These are phyloP conservation scores for Ceratocystis albifundus DNA, from an alignment of 2,329 filamentous ascomycete species.

Conservation along the genomic window DNA sequence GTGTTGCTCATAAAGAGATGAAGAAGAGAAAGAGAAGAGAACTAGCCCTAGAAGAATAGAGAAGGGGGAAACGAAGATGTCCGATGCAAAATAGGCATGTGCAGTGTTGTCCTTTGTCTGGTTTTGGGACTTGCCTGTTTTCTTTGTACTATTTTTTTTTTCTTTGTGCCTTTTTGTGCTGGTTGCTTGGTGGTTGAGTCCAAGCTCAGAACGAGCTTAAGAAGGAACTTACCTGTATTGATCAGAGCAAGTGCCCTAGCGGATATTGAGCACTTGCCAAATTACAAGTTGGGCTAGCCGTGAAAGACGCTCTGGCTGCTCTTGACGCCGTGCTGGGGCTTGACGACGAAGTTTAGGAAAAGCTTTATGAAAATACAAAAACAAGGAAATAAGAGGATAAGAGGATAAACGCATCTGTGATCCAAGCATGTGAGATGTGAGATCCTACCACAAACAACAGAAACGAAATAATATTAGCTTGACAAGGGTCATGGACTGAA, in stretches of 20 bases:
- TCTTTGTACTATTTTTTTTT: slow-evolving; percentile 5
- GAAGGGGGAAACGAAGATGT: not conserved
- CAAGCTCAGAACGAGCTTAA: slow-evolving; percentile 7
- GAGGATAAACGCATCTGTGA: not conserved
- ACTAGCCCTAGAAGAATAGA: not conserved
- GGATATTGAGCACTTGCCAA: slow-evolving; percentile 6
- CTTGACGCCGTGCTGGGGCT: slow-evolving; percentile 4
- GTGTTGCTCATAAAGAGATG: not conserved
- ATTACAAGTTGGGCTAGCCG: not conserved
- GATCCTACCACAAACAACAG: not conserved
- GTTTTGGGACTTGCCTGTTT: not conserved
- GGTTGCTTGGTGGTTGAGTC: slow-evolving; percentile 12
- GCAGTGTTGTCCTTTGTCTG: not conserved
- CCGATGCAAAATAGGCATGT: not conserved
- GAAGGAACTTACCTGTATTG: slow-evolving; percentile 9
- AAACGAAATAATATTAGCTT: not conserved
- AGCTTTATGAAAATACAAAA: not conserved
- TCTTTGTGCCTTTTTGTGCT: not conserved
- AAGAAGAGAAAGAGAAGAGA: not conserved
- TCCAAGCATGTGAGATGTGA: slow-evolving; percentile 13
- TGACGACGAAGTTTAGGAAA: not conserved
- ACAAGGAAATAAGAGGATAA: not conserved
- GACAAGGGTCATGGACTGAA: too few relatives aligned
- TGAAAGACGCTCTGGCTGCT: slow-evolving; percentile 4
- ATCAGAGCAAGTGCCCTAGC: slow-evolving; percentile 1